These are phyloP conservation scores for Ganoderma meredithae DNA, from an alignment of 1,284 basidiomycete species.

Conservation along the genomic window DNA sequence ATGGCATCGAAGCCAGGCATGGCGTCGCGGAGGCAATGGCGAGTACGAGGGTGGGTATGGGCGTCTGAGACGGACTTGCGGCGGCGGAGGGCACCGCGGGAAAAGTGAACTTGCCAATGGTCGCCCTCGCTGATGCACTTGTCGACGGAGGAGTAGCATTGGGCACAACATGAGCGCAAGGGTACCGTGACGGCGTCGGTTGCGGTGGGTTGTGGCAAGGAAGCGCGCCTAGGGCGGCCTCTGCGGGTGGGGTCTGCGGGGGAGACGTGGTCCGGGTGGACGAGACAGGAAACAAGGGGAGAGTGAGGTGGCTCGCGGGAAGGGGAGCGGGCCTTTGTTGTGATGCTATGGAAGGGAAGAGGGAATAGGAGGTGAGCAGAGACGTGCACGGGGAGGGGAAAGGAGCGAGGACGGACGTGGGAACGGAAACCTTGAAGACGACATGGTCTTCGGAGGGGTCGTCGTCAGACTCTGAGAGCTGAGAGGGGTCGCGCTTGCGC, in stretches of 20 bases:
- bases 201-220: slow-evolving; percentile 33
- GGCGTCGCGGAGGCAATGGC: slow-evolving; percentile 34
- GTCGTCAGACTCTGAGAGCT: slow-evolving; percentile 47
- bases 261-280: slow-evolving; percentile 28
- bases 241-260: slow-evolving; percentile 14
- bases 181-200: slow-evolving; percentile 54
- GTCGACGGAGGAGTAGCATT: slow-evolving; percentile 59
- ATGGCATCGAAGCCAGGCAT: slow-evolving; percentile 41
- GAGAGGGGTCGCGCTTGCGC: slow-evolving; percentile 36
- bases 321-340: slow-evolving; percentile 35
- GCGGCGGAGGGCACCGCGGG: slow-evolving; percentile 63
- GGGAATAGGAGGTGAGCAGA: slow-evolving; percentile 4
- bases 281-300: slow-evolving; percentile 41
- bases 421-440: slow-evolving; percentile 64
- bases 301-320: slow-evolving; percentile 31
- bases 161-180: slow-evolving; percentile 64
- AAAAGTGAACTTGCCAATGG: slow-evolving; percentile 64
- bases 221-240: slow-evolving; percentile 33
- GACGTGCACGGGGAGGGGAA: neutral
- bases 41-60: slow-evolving; percentile 23
- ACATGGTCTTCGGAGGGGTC: slow-evolving; percentile 46
- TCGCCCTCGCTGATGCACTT: slow-evolving; percentile 54
- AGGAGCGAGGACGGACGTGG: slow-evolving; percentile 49
- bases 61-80: slow-evolving; percentile 56
- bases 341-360: slow-evolving; percentile 29